These are phyloP conservation scores for Candida hungchunana DNA, from an alignment of 805 yeast species.

Conservation along the genomic window DNA sequence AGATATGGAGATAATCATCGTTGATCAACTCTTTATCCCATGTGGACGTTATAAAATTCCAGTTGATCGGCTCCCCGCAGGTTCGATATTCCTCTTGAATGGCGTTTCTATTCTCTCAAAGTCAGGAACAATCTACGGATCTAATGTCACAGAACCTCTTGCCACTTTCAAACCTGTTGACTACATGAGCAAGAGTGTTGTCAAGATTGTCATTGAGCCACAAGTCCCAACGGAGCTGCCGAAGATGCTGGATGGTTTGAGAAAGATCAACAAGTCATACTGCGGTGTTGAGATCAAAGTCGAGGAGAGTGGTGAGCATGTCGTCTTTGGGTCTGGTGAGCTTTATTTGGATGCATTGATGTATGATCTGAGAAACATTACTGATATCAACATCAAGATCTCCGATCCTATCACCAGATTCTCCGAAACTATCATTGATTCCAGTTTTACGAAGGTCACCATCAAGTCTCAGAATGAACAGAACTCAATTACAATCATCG, in stretches of 20 bases:
- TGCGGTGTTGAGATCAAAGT: constrained; percentile 64
- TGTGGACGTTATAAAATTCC: constrained; percentile 69
- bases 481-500: constrained; percentile 60
- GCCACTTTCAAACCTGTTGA: constrained; percentile 39
- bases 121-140: constrained; percentile 51
- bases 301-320: constrained; percentile 88
- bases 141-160: constrained; percentile 15
- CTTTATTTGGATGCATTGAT: constrained; percentile 78
- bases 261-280: constrained; percentile 57
- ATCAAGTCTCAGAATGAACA: constrained; percentile 51
- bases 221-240: constrained; percentile 75
- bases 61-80: constrained; percentile 51
- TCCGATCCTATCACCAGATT: constrained; percentile 82
- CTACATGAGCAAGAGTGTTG: constrained; percentile 51
- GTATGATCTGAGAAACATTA: constrained; percentile 61
- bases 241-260: constrained; percentile 62
- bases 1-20: constrained; percentile 38
- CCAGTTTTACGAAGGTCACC: constrained; percentile 65
- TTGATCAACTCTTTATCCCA: constrained; percentile 39
- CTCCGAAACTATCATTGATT: constrained; percentile 67
- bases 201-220: constrained; percentile 84
- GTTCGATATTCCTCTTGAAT: constrained; percentile 62
- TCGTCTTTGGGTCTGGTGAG: constrained; percentile 81
- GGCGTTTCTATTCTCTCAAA: constrained; percentile 62
- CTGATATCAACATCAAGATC: constrained; percentile 67